A percentile compares a stretch with the other conserved stretches of the same genome.
These are phyloP conservation scores for Paramecium sexaurelia DNA, from an alignment of 73 alveolate genomes.

Conservation along the genomic window DNA sequence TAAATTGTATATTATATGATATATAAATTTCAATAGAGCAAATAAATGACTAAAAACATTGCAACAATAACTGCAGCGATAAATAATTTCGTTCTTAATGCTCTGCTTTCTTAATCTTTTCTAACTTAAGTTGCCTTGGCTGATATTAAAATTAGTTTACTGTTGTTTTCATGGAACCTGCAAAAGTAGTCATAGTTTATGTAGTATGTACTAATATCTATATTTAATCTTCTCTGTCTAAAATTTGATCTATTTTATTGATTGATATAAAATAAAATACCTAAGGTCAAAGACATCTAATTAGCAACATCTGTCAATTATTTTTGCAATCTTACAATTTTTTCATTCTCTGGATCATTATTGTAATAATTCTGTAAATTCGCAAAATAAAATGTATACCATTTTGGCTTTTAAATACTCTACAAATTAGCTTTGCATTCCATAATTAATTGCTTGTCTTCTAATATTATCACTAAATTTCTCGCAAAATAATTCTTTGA, in stretches of 20 bases:
- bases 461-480: not conserved
- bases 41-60: conserved; percentile 22
- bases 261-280: not conserved
- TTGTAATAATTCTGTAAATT: not conserved
- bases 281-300: conserved; percentile 1
- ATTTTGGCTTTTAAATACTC: conserved; percentile 21
- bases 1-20: not conserved
- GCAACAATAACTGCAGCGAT: conserved; percentile 39
- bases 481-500: conserved; percentile 39
- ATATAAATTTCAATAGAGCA: conserved; percentile 22
- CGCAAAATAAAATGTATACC: not conserved
- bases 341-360: conserved; percentile 47
- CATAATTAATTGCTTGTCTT: conserved; percentile 44
- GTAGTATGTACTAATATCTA: conserved; percentile 33
- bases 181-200: not conserved
- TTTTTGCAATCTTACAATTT: not conserved
- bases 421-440: conserved; percentile 3
- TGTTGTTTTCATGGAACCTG: not conserved
- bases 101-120: conserved; percentile 45
- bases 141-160: not conserved
- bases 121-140: conserved; percentile 1
- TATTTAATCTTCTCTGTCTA: conserved; percentile 48
- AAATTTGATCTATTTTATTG: not conserved
- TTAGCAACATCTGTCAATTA: not conserved
- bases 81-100: conserved; percentile 13